phyloP scores from a whole-genome alignment of 2,329 filamentous ascomycete genomes.

The Tolypocladium tropicale region DNA sequence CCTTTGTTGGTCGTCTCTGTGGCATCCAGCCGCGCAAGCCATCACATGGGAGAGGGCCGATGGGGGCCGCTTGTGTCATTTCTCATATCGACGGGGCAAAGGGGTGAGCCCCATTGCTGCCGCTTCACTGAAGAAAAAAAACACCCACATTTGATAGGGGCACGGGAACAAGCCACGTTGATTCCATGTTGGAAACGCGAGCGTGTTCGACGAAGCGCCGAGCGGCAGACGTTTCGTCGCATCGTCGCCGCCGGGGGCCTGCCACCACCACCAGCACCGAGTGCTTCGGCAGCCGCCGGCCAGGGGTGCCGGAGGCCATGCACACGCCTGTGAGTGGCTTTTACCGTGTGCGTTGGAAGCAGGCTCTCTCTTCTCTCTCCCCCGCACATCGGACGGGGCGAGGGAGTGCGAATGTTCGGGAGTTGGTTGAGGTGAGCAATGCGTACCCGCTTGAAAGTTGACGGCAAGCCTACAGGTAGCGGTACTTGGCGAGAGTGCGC shows the following conservation, averaged over 20 bases:
- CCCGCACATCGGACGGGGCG: no score
- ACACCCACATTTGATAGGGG: neutral
- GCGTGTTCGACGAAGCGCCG: conserved; percentile 6
- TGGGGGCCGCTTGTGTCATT: neutral
- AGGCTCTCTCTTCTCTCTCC: no score
- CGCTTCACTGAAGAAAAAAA: neutral
- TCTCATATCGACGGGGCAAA: neutral
- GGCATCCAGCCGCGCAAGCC: neutral
- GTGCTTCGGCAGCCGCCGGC: neutral
- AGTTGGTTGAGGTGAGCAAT: no score
- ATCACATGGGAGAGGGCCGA: neutral
- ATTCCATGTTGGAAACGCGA: conserved; percentile 1
- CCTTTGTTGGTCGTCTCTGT: neutral
- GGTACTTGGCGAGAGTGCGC: neutral
- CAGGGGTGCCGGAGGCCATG: neutral
- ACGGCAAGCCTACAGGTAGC: no score
- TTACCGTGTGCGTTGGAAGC: neutral
- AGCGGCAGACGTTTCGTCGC: neutral
- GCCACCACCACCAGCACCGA: neutral
- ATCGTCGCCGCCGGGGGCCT: neutral
- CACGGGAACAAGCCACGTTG: neutral
- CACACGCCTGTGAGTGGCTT: neutral
- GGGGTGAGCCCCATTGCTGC: neutral
- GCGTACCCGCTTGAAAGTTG: no score
- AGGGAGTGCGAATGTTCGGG: no score